These are phyloP conservation scores for Leccinum variicolor DNA, from an alignment of 768 basidiomycete genomes.

Conservation along the genomic window DNA sequence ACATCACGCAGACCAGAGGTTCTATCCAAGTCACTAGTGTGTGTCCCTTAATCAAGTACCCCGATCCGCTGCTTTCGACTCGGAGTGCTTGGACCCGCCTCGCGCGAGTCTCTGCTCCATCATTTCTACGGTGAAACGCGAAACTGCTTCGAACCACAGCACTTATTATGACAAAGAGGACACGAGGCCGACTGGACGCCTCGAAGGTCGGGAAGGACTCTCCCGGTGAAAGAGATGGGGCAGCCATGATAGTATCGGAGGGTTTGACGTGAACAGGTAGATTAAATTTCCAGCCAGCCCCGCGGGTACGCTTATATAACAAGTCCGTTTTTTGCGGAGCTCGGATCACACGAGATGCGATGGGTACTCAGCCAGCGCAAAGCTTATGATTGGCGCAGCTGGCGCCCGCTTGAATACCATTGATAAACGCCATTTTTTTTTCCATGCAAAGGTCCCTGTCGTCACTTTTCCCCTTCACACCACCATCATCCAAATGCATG, in stretches of 20 bases:
- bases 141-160: neutral
- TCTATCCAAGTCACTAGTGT: slow-evolving; percentile 12
- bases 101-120: neutral
- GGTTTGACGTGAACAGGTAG: slow-evolving; percentile 2
- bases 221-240: neutral
- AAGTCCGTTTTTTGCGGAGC: slow-evolving; percentile 26
- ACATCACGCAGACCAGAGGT: slow-evolving; percentile 26
- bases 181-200: slow-evolving; percentile 1
- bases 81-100: slow-evolving; percentile 2
- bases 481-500: slow-evolving; percentile 17
- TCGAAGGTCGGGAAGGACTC: slow-evolving; percentile 1
- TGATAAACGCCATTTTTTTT: slow-evolving; percentile 31
- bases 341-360: slow-evolving; percentile 27
- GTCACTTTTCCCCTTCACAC: slow-evolving; percentile 4
- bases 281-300: neutral
- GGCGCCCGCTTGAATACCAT: slow-evolving; percentile 6
- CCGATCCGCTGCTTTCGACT: slow-evolving; percentile 11
- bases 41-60: slow-evolving; percentile 7
- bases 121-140: slow-evolving; percentile 14
- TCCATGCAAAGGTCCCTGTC: slow-evolving; percentile 12
- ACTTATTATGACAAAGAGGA: slow-evolving; percentile 9
- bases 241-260: neutral
- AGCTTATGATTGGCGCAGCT: slow-evolving; percentile 7
- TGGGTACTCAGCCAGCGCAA: neutral
- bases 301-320: slow-evolving; percentile 19